Conservation (phyloP, 2,329 filamentous ascomycete species). For the Aspergillus quadricinctus region DNA sequence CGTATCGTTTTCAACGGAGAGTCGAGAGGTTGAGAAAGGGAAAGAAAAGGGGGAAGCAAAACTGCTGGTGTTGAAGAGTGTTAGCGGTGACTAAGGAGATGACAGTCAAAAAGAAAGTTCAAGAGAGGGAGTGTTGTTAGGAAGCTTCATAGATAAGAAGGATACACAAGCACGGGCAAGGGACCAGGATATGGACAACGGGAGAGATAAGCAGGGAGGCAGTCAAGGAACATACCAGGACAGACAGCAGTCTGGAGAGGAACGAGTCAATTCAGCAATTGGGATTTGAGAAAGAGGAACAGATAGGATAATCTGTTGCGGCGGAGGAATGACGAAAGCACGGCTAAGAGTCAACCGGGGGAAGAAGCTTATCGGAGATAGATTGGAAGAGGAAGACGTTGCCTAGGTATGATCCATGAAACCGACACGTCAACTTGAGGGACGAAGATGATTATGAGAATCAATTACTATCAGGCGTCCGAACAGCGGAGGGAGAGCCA, state of each 20-base stretch:
- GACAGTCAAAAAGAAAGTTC: background rate
- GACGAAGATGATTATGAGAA: background rate
- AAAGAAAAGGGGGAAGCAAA: background rate
- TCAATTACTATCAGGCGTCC: background rate
- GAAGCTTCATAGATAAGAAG: constrained; percentile 10
- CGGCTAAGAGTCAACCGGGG: background rate
- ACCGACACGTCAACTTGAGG: constrained; percentile 2
- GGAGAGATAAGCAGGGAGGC: constrained; percentile 2
- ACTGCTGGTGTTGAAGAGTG: background rate
- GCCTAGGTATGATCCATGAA: constrained; percentile 9
- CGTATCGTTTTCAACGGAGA: constrained; percentile 1
- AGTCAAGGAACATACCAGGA: background rate
- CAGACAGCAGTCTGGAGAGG: background rate
- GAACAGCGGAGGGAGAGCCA: background rate
- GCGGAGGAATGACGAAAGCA: background rate
- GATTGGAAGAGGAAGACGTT: background rate
- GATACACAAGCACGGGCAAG: constrained; percentile 7
- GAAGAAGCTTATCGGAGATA: background rate
- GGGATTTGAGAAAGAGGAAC: background rate
- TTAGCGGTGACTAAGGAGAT: background rate
- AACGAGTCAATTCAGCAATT: background rate
- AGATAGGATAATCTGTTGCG: background rate
- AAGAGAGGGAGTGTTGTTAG: background rate
- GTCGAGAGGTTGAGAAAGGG: background rate
- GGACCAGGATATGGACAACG: background rate